Conservation (phyloP, 75 land plant genomes). For the Azolla pinnata region DNA sequence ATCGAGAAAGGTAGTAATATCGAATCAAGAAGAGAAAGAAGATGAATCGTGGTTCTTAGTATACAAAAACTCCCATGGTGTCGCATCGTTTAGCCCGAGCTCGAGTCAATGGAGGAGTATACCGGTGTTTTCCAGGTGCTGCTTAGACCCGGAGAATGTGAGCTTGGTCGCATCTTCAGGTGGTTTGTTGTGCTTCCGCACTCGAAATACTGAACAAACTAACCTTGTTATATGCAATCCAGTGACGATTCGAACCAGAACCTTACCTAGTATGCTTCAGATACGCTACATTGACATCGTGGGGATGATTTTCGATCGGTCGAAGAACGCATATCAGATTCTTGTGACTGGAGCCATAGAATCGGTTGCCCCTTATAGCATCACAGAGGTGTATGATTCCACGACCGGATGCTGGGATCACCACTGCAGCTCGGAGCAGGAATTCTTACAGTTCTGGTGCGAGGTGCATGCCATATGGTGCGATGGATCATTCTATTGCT, state of each 20-base stretch:
- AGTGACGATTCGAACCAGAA: conserved; percentile 12
- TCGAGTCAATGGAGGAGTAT: conserved; percentile 23
- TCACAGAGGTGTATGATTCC: conserved; percentile 23
- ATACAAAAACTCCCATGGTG: conserved; percentile 9
- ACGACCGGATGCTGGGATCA: conserved; percentile 11
- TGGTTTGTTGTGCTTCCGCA: conserved; percentile 28
- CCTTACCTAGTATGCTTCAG: conserved; percentile 15
- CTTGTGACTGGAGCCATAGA: conserved; percentile 25
- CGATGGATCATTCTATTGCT: conserved; percentile 16
- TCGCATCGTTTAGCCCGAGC: conserved; percentile 23
- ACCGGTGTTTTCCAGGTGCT: conserved; percentile 26
- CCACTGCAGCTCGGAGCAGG: conserved; percentile 17
- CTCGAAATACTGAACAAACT: conserved; percentile 14
- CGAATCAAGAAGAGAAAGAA: conserved; percentile 10
- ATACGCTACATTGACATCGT: conserved; percentile 24
- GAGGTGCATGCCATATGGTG: conserved; percentile 21
- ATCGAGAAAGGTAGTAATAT: too few relatives aligned
- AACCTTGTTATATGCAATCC: conserved; percentile 28
- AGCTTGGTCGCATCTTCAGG: conserved; percentile 24
- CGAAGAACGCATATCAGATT: conserved; percentile 20
- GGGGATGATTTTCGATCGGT: conserved; percentile 26
- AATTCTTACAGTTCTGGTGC: conserved; percentile 19
- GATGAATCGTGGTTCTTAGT: conserved; percentile 27
- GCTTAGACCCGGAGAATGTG: conserved; percentile 18
- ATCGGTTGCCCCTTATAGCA: conserved; percentile 5